Evolutionary conservation across 768 basidiomycete genomes (phyloP).

Genomic region (Suillus variegatus): DNA sequence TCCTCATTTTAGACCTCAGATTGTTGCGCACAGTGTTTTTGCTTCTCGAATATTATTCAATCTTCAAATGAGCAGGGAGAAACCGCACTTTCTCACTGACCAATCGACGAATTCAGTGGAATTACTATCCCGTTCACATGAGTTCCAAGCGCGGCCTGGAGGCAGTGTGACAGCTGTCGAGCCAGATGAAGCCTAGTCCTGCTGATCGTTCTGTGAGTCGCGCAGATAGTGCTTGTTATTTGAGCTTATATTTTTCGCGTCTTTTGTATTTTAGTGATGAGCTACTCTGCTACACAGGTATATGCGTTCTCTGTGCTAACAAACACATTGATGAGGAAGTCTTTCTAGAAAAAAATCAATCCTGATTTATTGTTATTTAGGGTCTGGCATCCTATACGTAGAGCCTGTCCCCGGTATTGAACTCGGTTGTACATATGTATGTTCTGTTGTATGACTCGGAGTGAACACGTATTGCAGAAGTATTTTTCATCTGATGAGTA

Average conservation of each 20-base stretch:
- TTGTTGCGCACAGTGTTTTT: conserved; percentile 8
- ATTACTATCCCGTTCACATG: neutral
- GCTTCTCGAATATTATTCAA: conserved; percentile 10
- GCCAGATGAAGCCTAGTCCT: neutral
- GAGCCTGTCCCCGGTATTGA: neutral
- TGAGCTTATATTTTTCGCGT: neutral
- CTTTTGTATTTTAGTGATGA: neutral
- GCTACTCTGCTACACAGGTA: neutral
- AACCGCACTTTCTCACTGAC: neutral
- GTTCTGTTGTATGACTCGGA: neutral
- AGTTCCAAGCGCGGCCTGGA: neutral
- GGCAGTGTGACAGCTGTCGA: neutral
- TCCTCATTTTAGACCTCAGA: neutral
- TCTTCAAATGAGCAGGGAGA: neutral
- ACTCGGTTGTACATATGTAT: neutral
- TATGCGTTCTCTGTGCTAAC: neutral
- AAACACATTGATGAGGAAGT: neutral
- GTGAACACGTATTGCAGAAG: conserved; percentile 47
- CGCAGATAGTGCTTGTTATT: neutral
- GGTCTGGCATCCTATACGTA: neutral
- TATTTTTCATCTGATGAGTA: conserved; percentile 22
- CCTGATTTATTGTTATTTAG: neutral
- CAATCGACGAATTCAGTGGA: neutral
- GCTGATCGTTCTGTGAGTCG: neutral
- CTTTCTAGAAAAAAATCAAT: neutral